Conservation (phyloP, 164 flowering plant species). For the Malania oleifera region DNA sequence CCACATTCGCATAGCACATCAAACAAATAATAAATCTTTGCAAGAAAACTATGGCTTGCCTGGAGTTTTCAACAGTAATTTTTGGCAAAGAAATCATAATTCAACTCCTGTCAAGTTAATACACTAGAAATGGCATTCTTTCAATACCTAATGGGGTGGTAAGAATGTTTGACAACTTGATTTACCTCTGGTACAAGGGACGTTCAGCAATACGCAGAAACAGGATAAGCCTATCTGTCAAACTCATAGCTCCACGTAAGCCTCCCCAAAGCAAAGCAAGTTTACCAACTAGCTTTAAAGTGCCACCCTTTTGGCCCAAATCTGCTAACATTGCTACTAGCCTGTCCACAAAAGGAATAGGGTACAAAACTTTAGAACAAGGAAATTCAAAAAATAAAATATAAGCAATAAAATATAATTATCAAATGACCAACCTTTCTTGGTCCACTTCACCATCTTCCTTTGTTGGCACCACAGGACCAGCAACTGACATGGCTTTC, state of each 20-base stretch:
- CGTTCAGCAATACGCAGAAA: constrained; percentile 80
- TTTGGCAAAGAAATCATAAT: no score
- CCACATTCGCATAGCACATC: no score
- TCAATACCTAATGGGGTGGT: no score
- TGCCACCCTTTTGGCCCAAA: constrained; percentile 85
- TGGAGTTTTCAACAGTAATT: no score
- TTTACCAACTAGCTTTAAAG: constrained; percentile 73
- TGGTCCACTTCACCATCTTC: constrained; percentile 91
- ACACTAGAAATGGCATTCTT: no score
- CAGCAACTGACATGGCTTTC: constrained; percentile 96
- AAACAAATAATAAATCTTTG: no score
- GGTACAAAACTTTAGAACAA: not conserved
- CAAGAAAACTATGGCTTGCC: no score
- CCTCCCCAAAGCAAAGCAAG: constrained; percentile 97
- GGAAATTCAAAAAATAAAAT: not conserved
- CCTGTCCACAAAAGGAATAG: constrained; percentile 35
- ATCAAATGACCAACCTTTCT: constrained; percentile 54
- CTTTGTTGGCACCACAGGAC: constrained; percentile 93
- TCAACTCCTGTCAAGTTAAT: no score
- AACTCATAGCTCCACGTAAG: constrained; percentile 93
- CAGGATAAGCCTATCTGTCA: constrained; percentile 73
- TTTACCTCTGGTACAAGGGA: constrained; percentile 76
- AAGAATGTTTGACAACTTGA: not conserved
- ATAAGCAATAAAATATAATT: not conserved
- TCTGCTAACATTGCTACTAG: constrained; percentile 80